Evolutionary conservation across 2,329 filamentous ascomycete species (phyloP).

Genomic region (Fusarium verrucosum): DNA sequence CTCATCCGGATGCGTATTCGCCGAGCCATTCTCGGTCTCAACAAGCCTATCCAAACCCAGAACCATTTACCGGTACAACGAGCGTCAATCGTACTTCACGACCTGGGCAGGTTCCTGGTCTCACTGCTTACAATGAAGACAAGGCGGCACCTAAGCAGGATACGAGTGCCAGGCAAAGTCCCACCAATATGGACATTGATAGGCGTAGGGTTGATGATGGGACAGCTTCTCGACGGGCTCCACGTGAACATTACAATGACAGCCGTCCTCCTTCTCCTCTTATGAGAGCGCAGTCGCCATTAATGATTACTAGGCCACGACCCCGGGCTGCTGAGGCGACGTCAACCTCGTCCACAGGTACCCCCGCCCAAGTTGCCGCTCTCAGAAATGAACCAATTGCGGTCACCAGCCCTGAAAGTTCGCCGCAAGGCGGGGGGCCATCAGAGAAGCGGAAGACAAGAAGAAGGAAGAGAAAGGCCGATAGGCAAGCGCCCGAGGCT

Average conservation of each 20-base stretch:
- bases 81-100: constrained; percentile 25
- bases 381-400: constrained; percentile 61
- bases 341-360: constrained; percentile 40
- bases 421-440: constrained; percentile 61
- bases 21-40: constrained; percentile 11
- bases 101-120: constrained; percentile 45
- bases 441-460: constrained; percentile 61
- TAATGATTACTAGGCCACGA: constrained; percentile 58
- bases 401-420: constrained; percentile 68
- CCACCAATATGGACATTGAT: constrained; percentile 46
- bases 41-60: constrained; percentile 12
- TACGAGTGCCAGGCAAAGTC: constrained; percentile 54
- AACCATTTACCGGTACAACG: constrained; percentile 10
- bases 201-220: constrained; percentile 23
- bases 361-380: constrained; percentile 64
- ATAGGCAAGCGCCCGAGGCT: constrained; percentile 58
- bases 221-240: constrained; percentile 22
- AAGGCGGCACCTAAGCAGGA: constrained; percentile 37
- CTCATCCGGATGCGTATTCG: constrained; percentile 9
- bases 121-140: constrained; percentile 43
- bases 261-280: constrained; percentile 65
- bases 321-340: constrained; percentile 21
- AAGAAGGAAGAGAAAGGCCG: constrained; percentile 64
- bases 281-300: constrained; percentile 73
- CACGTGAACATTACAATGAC: constrained; percentile 43